Conservation (phyloP, 192 early-diverging fungal genomes). For the Obelidium mucronatum region DNA sequence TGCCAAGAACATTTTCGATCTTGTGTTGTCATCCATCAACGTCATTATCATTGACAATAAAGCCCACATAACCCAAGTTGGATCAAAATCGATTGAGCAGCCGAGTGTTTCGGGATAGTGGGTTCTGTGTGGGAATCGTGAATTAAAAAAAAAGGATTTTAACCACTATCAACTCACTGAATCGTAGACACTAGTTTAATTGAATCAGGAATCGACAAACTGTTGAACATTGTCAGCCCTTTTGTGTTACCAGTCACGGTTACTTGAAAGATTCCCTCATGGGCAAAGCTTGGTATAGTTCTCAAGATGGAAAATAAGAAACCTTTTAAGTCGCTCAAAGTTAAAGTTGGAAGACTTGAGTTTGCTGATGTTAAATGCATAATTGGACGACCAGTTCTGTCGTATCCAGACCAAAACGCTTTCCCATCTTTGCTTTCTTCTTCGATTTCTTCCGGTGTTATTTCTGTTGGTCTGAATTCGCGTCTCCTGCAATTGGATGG, state of each 20-base stretch:
- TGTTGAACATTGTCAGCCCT: constrained; percentile 72
- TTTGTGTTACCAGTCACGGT: constrained; percentile 76
- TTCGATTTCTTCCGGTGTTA: constrained; percentile 75
- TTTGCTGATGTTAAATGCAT: constrained; percentile 53
- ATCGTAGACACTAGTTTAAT: no score
- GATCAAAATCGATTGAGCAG: constrained; percentile 75
- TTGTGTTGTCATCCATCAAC: constrained; percentile 82
- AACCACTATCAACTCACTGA: no score
- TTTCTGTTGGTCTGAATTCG: constrained; percentile 69
- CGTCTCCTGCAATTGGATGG: constrained; percentile 45
- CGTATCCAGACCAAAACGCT: constrained; percentile 83
- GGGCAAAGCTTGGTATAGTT: constrained; percentile 6
- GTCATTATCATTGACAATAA: constrained; percentile 92
- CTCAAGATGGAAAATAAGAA: constrained; percentile 85
- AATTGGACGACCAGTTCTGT: constrained; percentile 77
- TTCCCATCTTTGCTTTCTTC: constrained; percentile 83
- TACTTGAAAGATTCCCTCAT: constrained; percentile 73
- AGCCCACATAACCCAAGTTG: no score
- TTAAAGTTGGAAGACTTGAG: constrained; percentile 82
- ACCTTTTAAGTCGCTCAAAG: constrained; percentile 72
- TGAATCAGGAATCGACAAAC: no score
- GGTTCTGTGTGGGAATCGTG: no score
- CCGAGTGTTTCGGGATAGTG: constrained; percentile 88
- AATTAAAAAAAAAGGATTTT: no score
- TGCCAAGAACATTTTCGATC: constrained; percentile 57